phyloP scores from a whole-genome alignment of 2,329 filamentous ascomycete genomes.

The Tolypocladium amazonense region DNA sequence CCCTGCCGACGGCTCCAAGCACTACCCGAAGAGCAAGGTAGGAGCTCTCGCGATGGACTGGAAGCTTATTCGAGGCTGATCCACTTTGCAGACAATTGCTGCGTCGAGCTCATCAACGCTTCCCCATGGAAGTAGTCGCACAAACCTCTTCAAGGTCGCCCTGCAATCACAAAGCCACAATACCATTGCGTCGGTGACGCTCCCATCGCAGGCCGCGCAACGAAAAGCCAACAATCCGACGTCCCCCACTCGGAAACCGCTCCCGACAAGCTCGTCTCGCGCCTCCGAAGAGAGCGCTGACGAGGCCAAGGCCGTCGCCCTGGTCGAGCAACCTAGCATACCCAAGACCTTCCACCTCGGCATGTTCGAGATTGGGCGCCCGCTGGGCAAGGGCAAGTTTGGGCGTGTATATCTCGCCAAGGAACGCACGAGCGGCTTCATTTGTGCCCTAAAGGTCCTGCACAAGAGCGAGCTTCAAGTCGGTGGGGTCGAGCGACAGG shows the following conservation, averaged over 20 bases:
- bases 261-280: slow-evolving; percentile 29
- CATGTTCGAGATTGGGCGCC: slow-evolving; percentile 69
- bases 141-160: slow-evolving; percentile 78
- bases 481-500: slow-evolving; percentile 58
- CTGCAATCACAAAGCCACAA: slow-evolving; percentile 68
- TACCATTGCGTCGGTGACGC: slow-evolving; percentile 52
- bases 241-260: slow-evolving; percentile 43
- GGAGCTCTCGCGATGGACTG: slow-evolving; percentile 9
- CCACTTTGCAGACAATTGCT: slow-evolving; percentile 13
- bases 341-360: slow-evolving; percentile 68
- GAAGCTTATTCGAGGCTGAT: slow-evolving; percentile 21
- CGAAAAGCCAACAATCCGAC: slow-evolving; percentile 32
- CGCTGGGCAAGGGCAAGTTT: slow-evolving; percentile 64
- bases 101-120: slow-evolving; percentile 27
- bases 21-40: slow-evolving; percentile 70
- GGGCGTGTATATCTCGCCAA: slow-evolving; percentile 63
- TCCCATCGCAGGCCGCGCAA: slow-evolving; percentile 57
- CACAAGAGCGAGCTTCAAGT: slow-evolving; percentile 61
- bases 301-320: slow-evolving; percentile 39
- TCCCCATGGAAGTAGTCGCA: slow-evolving; percentile 48
- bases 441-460: slow-evolving; percentile 62
- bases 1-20: slow-evolving; percentile 37
- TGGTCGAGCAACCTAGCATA: slow-evolving; percentile 45
- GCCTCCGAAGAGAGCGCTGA: slow-evolving; percentile 35
- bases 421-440: slow-evolving; percentile 54